Conservation (phyloP, 345 rosid species). For the Balakata baccata region DNA sequence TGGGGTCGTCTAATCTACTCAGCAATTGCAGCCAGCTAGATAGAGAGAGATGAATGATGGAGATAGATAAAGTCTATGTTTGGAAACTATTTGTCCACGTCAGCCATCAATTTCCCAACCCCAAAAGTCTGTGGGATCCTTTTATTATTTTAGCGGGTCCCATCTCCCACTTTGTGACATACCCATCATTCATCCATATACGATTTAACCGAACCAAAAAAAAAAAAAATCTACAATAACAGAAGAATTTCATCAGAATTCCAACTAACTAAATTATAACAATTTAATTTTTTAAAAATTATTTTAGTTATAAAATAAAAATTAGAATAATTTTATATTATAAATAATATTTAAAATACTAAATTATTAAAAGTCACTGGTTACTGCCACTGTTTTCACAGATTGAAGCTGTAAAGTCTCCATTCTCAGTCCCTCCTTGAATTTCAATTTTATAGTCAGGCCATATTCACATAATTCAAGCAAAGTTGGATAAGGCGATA, state of each 20-base stretch:
- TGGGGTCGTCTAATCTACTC: neutral
- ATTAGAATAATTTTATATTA: no score
- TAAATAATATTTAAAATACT: no score
- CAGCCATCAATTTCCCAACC: constrained; percentile 7
- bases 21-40: neutral
- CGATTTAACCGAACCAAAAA: neutral
- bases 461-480: neutral
- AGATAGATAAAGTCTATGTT: neutral
- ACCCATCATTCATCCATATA: neutral
- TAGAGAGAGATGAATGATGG: neutral
- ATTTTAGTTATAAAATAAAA: no score
- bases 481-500: neutral
- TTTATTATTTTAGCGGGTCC: constrained; percentile 1
- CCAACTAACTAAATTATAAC: no score
- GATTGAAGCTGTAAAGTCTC: no score
- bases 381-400: no score
- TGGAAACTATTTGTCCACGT: constrained; percentile 18
- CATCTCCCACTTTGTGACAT: neutral
- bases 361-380: no score
- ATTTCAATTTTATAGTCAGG: neutral
- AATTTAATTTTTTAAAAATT: no score
- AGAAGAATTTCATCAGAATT: no score
- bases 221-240: neutral
- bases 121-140: neutral
- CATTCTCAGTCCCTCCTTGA: no score